Base-by-base conservation (phyloP, 306 rosid species). In the Cicer arietinum region DNA sequence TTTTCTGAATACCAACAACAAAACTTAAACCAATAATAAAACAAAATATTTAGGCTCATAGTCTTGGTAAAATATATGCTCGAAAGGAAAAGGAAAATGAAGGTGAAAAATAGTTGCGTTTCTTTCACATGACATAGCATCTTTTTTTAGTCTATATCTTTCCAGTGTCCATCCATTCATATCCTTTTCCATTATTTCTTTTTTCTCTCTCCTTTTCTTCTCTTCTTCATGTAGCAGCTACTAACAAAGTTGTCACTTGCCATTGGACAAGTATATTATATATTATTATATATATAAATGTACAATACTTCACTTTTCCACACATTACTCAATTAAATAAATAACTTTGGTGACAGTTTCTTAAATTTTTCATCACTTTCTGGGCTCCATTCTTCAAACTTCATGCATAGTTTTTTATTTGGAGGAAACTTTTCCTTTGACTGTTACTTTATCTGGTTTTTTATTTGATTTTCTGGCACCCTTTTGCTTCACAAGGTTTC, bases 291-390 rank as follows among this genome's bases (percentile, higher is more conserved):
- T 42, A 42, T 42, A 60, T 80, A 84, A 9, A 42, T 78, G 20
- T 41, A 42, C 30, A 18, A 17, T 59, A 79, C 74, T 57, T 77
- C 81, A 75, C 79, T 18, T 8, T 77, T 82, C 63, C 40, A 46
- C 77, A 41, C 82, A 76, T 73, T 70, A 54, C 83, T 83, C 67
- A 58, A 72, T 77, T 76, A 52, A 78, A 82, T 84, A 71, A 83
- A 77, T 80, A 81, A 69, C 50, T 61, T 53, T 52, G 41, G 18
- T 59, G 54, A 54, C 52, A 47, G 58, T 41, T 65, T 51, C 66
- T 63, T 75, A 51, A 69, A 43, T 42, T 30, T 46, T 82, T 52
- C 73, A 71, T 71, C 82, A 20, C 40, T 85, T 85, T 77, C 86
- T 79, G 76, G 62, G 56, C 41, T 81, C 51, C 48, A 72, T 70